Percentiles rank a stretch among this genome's conserved stretches.
Conservation (phyloP, 805 yeast species). For the Spencermartinsiella europaea region DNA sequence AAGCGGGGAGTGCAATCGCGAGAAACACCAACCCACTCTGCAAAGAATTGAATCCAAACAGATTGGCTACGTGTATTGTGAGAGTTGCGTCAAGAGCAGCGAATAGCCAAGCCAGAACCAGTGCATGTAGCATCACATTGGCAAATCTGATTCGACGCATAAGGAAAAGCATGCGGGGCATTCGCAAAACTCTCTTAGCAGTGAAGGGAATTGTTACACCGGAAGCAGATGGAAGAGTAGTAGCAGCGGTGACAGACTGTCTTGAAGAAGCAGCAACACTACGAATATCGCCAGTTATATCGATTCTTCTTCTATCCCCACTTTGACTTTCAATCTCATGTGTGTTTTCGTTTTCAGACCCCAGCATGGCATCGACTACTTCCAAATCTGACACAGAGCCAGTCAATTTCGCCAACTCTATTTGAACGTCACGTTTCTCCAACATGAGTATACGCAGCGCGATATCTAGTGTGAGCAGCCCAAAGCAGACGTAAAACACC, state of each 20-base stretch:
- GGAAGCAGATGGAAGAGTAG: too few species aligned
- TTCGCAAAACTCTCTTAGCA: not conserved
- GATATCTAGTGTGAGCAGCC: slow-evolving; percentile 27
- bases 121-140: slow-evolving; percentile 21
- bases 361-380: not conserved
- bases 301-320: not conserved
- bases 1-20: slow-evolving; percentile 29
- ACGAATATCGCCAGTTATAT: too few species aligned
- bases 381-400: not conserved
- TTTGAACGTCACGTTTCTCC: slow-evolving; percentile 19
- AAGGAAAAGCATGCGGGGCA: slow-evolving; percentile 10
- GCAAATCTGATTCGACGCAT: slow-evolving; percentile 18
- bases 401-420: not conserved
- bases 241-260: not conserved
- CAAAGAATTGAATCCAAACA: slow-evolving; percentile 28
- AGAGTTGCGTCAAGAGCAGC: slow-evolving; percentile 32
- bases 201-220: not conserved
- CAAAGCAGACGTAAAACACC: slow-evolving; percentile 30
- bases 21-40: slow-evolving; percentile 29
- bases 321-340: not conserved
- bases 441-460: slow-evolving; percentile 30
- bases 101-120: slow-evolving; percentile 30
- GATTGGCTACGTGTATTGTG: slow-evolving; percentile 27
- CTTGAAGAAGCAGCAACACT: not conserved
- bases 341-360: not conserved